Percentiles rank a stretch among this genome's conserved stretches.
These are phyloP conservation scores for Populus davidiana DNA, from an alignment of 345 rosid species.

Conservation along the genomic window DNA sequence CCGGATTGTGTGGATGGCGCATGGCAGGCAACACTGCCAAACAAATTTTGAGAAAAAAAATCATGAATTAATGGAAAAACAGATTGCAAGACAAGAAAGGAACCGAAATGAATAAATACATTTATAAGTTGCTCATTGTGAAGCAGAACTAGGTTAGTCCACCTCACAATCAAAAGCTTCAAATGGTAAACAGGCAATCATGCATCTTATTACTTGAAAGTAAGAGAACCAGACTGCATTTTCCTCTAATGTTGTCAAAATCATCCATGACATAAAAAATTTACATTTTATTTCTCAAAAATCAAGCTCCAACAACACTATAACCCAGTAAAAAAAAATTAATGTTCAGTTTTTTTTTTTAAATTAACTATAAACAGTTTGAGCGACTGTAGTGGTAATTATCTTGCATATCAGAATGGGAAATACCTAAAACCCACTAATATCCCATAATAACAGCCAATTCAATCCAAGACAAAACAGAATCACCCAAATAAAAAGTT, in stretches of 20 bases:
- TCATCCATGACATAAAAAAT: not conserved
- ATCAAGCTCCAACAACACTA: not conserved
- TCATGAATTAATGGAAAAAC: not conserved
- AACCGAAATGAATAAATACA: not conserved
- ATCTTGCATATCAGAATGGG: too few relatives aligned
- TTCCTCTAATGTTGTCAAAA: not conserved
- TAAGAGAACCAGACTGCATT: not conserved
- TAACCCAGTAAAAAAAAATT: too few relatives aligned
- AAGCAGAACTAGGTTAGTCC: not conserved
- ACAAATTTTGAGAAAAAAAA: slow-evolving; percentile 1
- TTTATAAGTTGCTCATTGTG: not conserved
- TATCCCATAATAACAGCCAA: not conserved
- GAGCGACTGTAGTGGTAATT: too few relatives aligned
- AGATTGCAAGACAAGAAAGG: not conserved
- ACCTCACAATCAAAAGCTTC: not conserved
- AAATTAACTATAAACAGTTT: too few relatives aligned
- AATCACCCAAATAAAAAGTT: not conserved
- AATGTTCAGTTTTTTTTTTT: too few relatives aligned
- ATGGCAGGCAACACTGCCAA: slow-evolving; percentile 66
- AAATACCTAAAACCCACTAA: too few relatives aligned
- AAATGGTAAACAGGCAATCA: not conserved
- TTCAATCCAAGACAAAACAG: not conserved
- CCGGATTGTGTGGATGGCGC: slow-evolving; percentile 49
- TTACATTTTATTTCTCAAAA: too few relatives aligned
- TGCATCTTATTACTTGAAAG: not conserved